phyloP scores from a whole-genome alignment of 257 asterid genomes.

The Leptodermis oblonga region DNA sequence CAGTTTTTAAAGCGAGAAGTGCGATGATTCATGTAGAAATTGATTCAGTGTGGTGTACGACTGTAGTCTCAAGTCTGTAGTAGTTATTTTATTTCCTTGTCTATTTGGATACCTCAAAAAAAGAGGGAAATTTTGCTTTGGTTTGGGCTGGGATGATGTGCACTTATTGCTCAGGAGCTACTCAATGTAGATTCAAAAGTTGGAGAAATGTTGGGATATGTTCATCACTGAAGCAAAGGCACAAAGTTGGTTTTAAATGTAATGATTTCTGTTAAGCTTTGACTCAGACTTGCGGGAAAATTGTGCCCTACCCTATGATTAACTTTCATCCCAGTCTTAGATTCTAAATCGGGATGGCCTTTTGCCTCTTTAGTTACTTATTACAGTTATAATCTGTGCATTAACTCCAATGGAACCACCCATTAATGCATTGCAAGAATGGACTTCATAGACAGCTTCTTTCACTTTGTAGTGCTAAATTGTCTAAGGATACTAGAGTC shows the following conservation, averaged over 20 bases:
- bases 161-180: not conserved
- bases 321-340: not conserved
- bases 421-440: not conserved
- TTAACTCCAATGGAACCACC: not conserved
- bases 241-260: not conserved
- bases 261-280: not conserved
- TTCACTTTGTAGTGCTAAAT: not conserved
- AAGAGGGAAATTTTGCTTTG: not conserved
- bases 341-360: not conserved
- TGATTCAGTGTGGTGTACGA: not conserved
- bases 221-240: not conserved
- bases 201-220: not conserved
- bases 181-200: not conserved
- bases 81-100: not conserved
- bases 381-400: not conserved
- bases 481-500: not conserved
- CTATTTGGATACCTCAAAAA: not conserved
- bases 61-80: no score
- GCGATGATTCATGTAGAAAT: not conserved
- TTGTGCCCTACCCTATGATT: not conserved
- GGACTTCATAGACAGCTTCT: not conserved
- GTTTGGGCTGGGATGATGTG: not conserved
- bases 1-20: not conserved
- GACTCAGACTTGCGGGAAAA: not conserved
- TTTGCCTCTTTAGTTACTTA: not conserved